Evolutionary conservation across 169 alveolate species (phyloP).

Genomic region (Babesia ovata): DNA sequence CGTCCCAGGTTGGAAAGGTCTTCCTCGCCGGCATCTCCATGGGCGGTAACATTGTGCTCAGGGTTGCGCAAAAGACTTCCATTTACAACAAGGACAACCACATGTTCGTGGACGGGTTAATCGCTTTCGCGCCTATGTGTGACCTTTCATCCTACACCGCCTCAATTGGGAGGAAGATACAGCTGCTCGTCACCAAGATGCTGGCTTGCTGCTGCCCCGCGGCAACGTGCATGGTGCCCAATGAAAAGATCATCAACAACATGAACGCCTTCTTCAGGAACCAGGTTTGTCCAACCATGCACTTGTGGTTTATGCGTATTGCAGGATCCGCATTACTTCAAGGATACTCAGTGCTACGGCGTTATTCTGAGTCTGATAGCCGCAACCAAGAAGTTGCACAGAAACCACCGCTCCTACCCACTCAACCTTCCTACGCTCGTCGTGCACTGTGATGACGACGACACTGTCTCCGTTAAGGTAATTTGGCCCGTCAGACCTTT

Average conservation of each 20-base stretch:
- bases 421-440: constrained; percentile 64
- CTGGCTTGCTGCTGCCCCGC: constrained; percentile 45
- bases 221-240: constrained; percentile 20
- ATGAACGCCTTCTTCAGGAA: constrained; percentile 24
- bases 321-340: constrained; percentile 54
- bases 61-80: constrained; percentile 53
- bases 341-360: constrained; percentile 39
- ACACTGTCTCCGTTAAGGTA: constrained; percentile 50
- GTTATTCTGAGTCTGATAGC: constrained; percentile 55
- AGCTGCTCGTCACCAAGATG: constrained; percentile 38
- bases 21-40: constrained; percentile 72
- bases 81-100: constrained; percentile 33
- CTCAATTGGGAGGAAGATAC: constrained; percentile 31
- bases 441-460: constrained; percentile 64
- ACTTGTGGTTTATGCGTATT: constrained; percentile 2
- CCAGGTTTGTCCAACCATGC: constrained; percentile 13
- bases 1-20: constrained; percentile 42
- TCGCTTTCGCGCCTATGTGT: constrained; percentile 73
- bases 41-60: constrained; percentile 76
- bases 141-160: constrained; percentile 51
- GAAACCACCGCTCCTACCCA: constrained; percentile 49
- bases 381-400: constrained; percentile 66
- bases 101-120: constrained; percentile 65
- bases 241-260: not conserved
- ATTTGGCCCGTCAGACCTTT: not conserved